Conservation (phyloP, 352 stramenopile species). For the Stephanocyclus meneghinianus region DNA sequence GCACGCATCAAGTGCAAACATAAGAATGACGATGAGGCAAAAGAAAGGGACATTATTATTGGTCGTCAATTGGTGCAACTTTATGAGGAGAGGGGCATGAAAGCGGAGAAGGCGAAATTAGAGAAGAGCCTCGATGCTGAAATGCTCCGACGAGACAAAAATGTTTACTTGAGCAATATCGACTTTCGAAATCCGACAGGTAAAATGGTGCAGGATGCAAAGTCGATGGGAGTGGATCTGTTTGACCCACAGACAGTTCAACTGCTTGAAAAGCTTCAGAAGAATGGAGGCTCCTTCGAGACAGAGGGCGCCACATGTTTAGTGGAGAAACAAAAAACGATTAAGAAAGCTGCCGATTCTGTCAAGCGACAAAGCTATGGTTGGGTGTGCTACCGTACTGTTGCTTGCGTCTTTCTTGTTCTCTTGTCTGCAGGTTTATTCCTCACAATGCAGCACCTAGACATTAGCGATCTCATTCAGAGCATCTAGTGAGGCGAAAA, state of each 20-base stretch:
- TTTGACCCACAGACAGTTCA: constrained; percentile 34
- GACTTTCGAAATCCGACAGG: constrained; percentile 58
- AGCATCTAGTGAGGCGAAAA: no score
- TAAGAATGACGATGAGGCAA: constrained; percentile 11
- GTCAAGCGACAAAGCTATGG: no score
- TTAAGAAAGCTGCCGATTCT: neutral
- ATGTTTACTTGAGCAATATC: neutral
- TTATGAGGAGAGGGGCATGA: constrained; percentile 45
- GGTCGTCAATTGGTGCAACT: constrained; percentile 33
- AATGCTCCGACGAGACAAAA: neutral
- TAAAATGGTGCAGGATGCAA: constrained; percentile 52
- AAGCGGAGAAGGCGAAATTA: constrained; percentile 39
- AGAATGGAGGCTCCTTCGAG: neutral
- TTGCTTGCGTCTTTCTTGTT: no score
- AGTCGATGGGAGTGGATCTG: constrained; percentile 51
- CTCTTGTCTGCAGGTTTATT: no score
- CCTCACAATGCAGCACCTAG: no score
- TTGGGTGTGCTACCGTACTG: no score
- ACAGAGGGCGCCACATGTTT: neutral
- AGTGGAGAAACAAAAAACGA: neutral
- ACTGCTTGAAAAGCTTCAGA: constrained; percentile 36
- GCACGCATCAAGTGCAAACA: constrained; percentile 7
- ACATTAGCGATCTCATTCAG: no score
- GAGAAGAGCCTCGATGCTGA: constrained; percentile 27
- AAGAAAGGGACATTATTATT: constrained; percentile 38